phyloP scores from a whole-genome alignment of 2,329 filamentous ascomycete species.

The Alternaria incomplexa region DNA sequence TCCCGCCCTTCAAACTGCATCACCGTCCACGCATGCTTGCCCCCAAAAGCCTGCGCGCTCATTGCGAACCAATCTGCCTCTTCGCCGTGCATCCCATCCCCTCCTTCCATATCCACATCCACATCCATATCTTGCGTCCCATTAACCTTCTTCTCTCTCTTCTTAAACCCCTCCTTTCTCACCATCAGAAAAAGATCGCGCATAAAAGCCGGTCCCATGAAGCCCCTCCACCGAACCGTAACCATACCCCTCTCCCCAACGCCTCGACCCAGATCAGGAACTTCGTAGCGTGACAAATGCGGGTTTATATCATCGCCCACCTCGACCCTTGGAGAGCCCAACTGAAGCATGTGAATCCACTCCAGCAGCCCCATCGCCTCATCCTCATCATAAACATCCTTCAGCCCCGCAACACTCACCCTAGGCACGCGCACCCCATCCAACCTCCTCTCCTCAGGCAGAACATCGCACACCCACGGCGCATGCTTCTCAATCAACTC shows the following conservation, averaged over 20 bases:
- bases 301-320: slow-evolving; percentile 67
- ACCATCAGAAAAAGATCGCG: slow-evolving; percentile 34
- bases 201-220: slow-evolving; percentile 48
- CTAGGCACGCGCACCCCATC: slow-evolving; percentile 35
- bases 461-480: slow-evolving; percentile 37
- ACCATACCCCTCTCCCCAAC: slow-evolving; percentile 34
- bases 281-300: slow-evolving; percentile 71
- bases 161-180: slow-evolving; percentile 26
- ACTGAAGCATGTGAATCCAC: slow-evolving; percentile 72
- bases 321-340: slow-evolving; percentile 69
- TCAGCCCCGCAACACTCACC: slow-evolving; percentile 24
- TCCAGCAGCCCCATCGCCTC: slow-evolving; percentile 73
- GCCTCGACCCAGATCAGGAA: slow-evolving; percentile 54
- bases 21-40: slow-evolving; percentile 33
- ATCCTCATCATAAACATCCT: slow-evolving; percentile 61
- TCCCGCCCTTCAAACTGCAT: slow-evolving; percentile 43
- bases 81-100: slow-evolving; percentile 3
- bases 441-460: slow-evolving; percentile 30
- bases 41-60: slow-evolving; percentile 40
- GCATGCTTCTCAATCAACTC: slow-evolving; percentile 39
- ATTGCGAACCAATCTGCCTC: slow-evolving; percentile 39
- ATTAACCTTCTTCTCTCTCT: slow-evolving; percentile 7
- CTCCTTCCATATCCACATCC: slow-evolving; percentile 11
- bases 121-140: slow-evolving; percentile 17
- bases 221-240: slow-evolving; percentile 52